Percentiles rank a stretch among this genome's conserved stretches.
Conservation (phyloP, 306 rosid genomes). For the Gastrolobium villosum region DNA sequence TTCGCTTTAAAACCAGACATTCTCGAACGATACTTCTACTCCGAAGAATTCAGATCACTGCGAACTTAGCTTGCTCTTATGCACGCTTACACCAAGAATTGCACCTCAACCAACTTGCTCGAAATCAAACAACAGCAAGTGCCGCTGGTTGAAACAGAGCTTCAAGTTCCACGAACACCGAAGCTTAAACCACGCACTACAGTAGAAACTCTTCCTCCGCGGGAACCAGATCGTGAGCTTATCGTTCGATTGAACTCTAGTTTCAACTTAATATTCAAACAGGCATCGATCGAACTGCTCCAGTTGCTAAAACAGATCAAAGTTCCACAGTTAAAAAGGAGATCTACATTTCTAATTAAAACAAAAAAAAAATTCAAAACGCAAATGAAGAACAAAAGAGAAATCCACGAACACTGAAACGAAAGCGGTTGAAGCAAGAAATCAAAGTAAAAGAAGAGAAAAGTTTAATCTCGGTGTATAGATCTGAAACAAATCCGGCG, state of each 20-base stretch:
- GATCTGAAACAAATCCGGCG: conserved; percentile 43
- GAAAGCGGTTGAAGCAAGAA: neutral
- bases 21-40: conserved; percentile 31
- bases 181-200: neutral
- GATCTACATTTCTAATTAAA: conserved; percentile 38
- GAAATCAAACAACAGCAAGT: conserved; percentile 12
- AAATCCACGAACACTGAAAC: conserved; percentile 12
- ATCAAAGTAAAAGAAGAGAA: neutral
- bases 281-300: conserved; percentile 23
- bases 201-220: conserved; percentile 9
- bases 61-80: conserved; percentile 36
- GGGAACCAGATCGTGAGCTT: conserved; percentile 26
- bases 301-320: conserved; percentile 36
- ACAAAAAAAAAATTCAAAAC: neutral
- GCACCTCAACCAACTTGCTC: conserved; percentile 12
- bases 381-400: neutral
- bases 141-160: conserved; percentile 9
- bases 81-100: conserved; percentile 38
- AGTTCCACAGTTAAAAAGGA: conserved; percentile 9
- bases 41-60: conserved; percentile 25
- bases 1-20: conserved; percentile 76
- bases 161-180: conserved; percentile 23
- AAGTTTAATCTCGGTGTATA: neutral
- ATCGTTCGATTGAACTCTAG: neutral
- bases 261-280: conserved; percentile 32